A percentile compares a stretch with the other conserved stretches of the same genome.
Conservation (phyloP, 2,329 filamentous ascomycete species). For the Clonostachys byssicola region DNA sequence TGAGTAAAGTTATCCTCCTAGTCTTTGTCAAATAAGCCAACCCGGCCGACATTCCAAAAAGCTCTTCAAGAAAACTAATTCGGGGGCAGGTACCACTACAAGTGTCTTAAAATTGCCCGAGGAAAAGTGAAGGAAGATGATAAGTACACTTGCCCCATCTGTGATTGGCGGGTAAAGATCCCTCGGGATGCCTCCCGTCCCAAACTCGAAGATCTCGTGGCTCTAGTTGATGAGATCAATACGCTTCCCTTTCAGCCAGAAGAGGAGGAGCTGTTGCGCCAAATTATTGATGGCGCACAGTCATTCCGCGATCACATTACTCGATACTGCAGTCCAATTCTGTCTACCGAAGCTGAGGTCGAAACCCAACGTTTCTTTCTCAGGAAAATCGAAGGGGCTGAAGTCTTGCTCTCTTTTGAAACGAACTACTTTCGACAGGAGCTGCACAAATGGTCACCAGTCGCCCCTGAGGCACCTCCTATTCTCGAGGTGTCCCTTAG, state of each 20-base stretch:
- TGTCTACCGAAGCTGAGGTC: slow-evolving; percentile 80
- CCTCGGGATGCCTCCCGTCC: slow-evolving; percentile 93
- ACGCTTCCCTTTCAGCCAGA: slow-evolving; percentile 89
- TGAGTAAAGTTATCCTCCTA: slow-evolving; percentile 36
- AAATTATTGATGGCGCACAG: slow-evolving; percentile 80
- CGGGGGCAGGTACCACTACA: slow-evolving; percentile 79
- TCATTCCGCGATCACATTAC: slow-evolving; percentile 81
- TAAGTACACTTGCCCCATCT: slow-evolving; percentile 97
- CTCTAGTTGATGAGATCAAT: slow-evolving; percentile 80
- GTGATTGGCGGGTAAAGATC: slow-evolving; percentile 95
- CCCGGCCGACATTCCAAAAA: background rate
- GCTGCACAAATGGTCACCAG: slow-evolving; percentile 89
- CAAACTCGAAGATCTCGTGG: slow-evolving; percentile 83
- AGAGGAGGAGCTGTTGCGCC: slow-evolving; percentile 81
- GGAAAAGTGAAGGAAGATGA: slow-evolving; percentile 98
- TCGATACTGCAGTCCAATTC: slow-evolving; percentile 74
- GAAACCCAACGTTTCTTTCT: slow-evolving; percentile 92
- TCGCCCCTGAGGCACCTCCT: slow-evolving; percentile 81
- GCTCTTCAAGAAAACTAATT: slow-evolving; percentile 1
- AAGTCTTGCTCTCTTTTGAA: slow-evolving; percentile 85
- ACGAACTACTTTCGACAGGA: slow-evolving; percentile 98
- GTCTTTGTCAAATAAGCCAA: no score
- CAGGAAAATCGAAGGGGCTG: slow-evolving; percentile 94
- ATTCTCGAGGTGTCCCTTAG: slow-evolving; percentile 84
- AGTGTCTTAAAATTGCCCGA: slow-evolving; percentile 94